Evolutionary conservation across 129 eudicot genomes (phyloP), one percentile per base, ranked within the genome.

Genomic region (Cynara cardunculus): DNA sequence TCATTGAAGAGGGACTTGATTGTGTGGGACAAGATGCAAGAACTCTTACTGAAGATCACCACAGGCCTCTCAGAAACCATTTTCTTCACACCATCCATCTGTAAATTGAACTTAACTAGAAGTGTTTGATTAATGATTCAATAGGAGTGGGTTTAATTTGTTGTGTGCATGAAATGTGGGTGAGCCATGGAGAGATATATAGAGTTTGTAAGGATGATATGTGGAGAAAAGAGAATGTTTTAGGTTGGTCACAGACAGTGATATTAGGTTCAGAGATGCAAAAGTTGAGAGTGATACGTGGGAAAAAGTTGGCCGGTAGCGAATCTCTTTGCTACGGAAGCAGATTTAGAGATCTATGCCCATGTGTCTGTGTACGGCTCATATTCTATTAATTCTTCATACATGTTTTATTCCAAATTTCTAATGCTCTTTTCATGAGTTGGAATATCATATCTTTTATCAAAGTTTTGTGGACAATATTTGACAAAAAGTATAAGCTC

Each of bases 41-140:
- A 69, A 35, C 79, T 94, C 89, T 88, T 91, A 88, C 97, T 94
- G 78, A 89, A 94, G 78, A 94, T 87, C 79, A 94, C 98, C 81
- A 91, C 88, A 7, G 97, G 95, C 87, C 85, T 93, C 27, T 91
- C 91, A 0, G 88, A 81, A 69, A 91, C 94, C 88, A 93, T 87
- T 83, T 19, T 83, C 66, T 77, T 93, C n/a, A 93, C 84, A 12
- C 74, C 67, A 14, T 93, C 98, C 98, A 93, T 93, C 31, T 16
- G 5, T 56, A 69, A 72, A 78, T 12, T 16, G 19, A 59, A 32
- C 25, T n/a, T 10, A 71, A 9, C 7, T 24, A 64, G 5, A 32
- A 35, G 18, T 18, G 1, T 13, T 31, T 37, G 8, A 28, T 62
- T 62, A 12, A 30, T 78, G 12, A 24, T 25, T 35, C 14, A 22